phyloP scores from a whole-genome alignment of 2,329 filamentous ascomycete species.

The Scytalidium sp. region DNA sequence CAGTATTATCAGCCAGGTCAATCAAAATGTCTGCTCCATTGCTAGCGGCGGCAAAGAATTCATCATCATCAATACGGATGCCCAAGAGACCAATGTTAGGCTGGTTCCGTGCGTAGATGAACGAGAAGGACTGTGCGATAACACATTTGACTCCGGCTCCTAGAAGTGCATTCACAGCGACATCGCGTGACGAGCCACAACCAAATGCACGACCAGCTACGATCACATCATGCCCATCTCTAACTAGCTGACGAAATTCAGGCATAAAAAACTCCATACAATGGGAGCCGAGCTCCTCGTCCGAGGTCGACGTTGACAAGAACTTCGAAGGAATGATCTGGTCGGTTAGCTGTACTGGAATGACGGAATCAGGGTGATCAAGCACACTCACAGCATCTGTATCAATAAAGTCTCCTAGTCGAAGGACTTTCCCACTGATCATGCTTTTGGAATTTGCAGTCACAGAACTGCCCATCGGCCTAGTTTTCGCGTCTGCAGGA shows the following conservation, averaged over 20 bases:
- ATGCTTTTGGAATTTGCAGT: slow-evolving; percentile 4
- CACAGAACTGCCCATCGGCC: neutral
- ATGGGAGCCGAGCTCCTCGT: slow-evolving; percentile 33
- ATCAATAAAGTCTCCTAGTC: slow-evolving; percentile 42
- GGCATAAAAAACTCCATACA: slow-evolving; percentile 39
- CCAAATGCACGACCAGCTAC: slow-evolving; percentile 45
- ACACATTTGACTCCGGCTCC: slow-evolving; percentile 37
- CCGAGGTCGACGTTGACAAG: slow-evolving; percentile 28
- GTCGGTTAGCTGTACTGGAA: neutral
- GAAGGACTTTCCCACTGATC: slow-evolving; percentile 34
- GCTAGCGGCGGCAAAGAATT: too few relatives aligned
- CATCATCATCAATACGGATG: slow-evolving; percentile 35
- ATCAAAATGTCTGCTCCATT: too few relatives aligned
- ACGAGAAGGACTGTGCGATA: slow-evolving; percentile 41
- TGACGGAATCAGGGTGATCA: neutral
- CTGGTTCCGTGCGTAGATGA: slow-evolving; percentile 44
- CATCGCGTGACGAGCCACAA: slow-evolving; percentile 41
- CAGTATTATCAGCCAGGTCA: too few relatives aligned
- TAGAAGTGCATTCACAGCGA: slow-evolving; percentile 38
- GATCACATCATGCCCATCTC: slow-evolving; percentile 35
- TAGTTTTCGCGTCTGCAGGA: neutral
- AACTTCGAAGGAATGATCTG: slow-evolving; percentile 36
- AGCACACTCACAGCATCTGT: slow-evolving; percentile 34
- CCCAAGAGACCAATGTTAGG: slow-evolving; percentile 41
- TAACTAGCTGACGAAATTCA: slow-evolving; percentile 34